Base-by-base conservation (phyloP, 2,329 filamentous ascomycete genomes). In the Xylariaceae sp. region DNA sequence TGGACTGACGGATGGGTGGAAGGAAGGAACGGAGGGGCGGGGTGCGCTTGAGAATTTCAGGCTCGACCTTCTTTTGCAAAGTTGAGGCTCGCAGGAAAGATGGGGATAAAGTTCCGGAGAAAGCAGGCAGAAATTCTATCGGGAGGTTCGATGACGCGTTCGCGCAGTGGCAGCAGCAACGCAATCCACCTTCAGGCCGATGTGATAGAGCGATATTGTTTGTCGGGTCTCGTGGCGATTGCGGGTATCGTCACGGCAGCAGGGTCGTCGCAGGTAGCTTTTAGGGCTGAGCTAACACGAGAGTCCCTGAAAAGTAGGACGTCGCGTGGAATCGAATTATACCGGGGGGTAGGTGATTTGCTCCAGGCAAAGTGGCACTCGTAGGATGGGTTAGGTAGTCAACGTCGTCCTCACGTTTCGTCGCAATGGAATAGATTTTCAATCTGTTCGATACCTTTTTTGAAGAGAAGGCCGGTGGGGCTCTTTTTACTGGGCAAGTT, bases 351-450 rank as follows among this genome's bases (percentile, higher is more conserved):
- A 47, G 39, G 59, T 42, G 10, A 6, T 65, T 65, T 66, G 66
- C 66, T 53, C 66, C 66, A 68, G 66, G 65, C 64, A 68, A 55
- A 67, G 63, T 59, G 45, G 15, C 18, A 49, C 53, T 63, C 56
- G 54, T 56, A 30, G 37, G 52, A 44, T 55, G 53, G 59, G 62
- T 51, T 51, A 39, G 23, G 23, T 5, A 30, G 23, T 30, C 23
- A 30, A 30, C 50, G 35, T 62, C 61, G 61, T 59, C 34, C 56
- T 60, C 50, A 56, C 53, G 44, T 35, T 51, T 55, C 15, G 55
- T 57, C 59, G 56, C 52, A 57, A 54, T 30, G 4, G 49, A 35
- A 34, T 42, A 60, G 42, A 53, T 45, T 62, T 62, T 61, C 49
- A 49, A 45, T 5, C 35, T 15, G 37, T 44, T 54, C 52, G 55